These are phyloP conservation scores for Chrysosporium queenslandicum DNA, from an alignment of 2,329 filamentous ascomycete genomes.

Conservation along the genomic window DNA sequence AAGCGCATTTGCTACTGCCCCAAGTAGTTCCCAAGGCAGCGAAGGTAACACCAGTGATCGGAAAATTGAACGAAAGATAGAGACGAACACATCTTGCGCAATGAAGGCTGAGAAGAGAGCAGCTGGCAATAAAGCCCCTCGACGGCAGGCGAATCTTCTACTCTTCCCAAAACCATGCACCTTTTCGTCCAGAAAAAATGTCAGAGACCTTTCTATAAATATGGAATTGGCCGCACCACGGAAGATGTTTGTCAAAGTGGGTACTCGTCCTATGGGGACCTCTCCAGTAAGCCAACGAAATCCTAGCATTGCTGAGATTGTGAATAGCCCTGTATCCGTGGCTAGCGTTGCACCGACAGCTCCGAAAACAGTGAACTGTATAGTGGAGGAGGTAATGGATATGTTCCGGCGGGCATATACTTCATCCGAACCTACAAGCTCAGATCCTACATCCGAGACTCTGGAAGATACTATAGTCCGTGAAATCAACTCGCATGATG, in stretches of 20 bases:
- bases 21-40: not conserved
- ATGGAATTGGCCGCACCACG: slow-evolving; percentile 29
- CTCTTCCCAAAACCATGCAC: not conserved
- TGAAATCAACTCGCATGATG: slow-evolving; percentile 38
- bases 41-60: not conserved
- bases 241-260: slow-evolving; percentile 26
- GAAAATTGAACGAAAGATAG: not conserved
- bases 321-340: slow-evolving; percentile 32
- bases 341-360: slow-evolving; percentile 22
- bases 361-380: slow-evolving; percentile 23
- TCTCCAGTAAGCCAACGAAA: slow-evolving; percentile 19
- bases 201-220: slow-evolving; percentile 34
- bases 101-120: not conserved
- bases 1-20: not conserved
- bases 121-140: not conserved
- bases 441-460: slow-evolving; percentile 33
- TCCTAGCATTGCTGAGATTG: slow-evolving; percentile 34
- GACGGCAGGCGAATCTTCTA: not conserved
- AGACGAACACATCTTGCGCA: not conserved
- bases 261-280: slow-evolving; percentile 23
- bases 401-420: slow-evolving; percentile 33
- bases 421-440: slow-evolving; percentile 23
- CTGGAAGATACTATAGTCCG: slow-evolving; percentile 37
- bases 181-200: slow-evolving; percentile 27
- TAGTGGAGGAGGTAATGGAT: slow-evolving; percentile 34